phyloP scores from a whole-genome alignment of 2,329 filamentous ascomycete species.

The Colletotrichum karsti region DNA sequence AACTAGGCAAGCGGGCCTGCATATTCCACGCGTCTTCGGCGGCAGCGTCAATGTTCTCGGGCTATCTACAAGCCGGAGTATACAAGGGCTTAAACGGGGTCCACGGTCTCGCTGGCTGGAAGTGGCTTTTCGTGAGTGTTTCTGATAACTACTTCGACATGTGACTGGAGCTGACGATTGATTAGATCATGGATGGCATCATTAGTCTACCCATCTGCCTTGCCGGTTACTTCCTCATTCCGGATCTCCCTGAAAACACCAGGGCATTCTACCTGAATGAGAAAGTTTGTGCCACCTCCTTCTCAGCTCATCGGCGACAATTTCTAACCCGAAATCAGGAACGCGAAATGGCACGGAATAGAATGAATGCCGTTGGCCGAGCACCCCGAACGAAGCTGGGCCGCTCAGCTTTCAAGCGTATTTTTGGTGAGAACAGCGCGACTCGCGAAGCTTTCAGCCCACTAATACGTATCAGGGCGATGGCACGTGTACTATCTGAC shows the following conservation, averaged over 20 bases:
- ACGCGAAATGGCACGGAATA: slow-evolving; percentile 3
- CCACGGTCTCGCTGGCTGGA: slow-evolving; percentile 47
- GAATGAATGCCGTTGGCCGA: slow-evolving; percentile 53
- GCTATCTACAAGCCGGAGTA: slow-evolving; percentile 63
- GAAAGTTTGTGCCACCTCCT: neutral
- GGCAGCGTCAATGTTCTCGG: slow-evolving; percentile 63
- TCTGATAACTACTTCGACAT: neutral
- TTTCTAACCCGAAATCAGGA: neutral
- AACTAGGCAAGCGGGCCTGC: slow-evolving; percentile 58
- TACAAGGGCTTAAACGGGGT: slow-evolving; percentile 59
- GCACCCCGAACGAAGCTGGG: slow-evolving; percentile 59
- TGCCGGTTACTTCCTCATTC: slow-evolving; percentile 47
- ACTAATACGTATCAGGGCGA: neutral
- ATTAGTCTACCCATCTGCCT: slow-evolving; percentile 52
- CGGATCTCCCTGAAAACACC: slow-evolving; percentile 39
- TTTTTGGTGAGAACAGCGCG: neutral
- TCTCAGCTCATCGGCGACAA: accelerated
- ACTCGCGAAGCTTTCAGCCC: neutral
- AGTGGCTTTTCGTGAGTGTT: slow-evolving; percentile 44
- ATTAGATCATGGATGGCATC: slow-evolving; percentile 49
- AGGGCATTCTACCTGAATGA: slow-evolving; percentile 37
- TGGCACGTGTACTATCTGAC: slow-evolving; percentile 48
- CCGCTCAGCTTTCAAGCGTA: slow-evolving; percentile 32
- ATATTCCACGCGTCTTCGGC: slow-evolving; percentile 59
- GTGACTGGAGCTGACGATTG: neutral